A percentile compares a stretch with the other conserved stretches of the same genome.
Conservation (phyloP, 306 rosid species). For the Phaseolus lunatus region DNA sequence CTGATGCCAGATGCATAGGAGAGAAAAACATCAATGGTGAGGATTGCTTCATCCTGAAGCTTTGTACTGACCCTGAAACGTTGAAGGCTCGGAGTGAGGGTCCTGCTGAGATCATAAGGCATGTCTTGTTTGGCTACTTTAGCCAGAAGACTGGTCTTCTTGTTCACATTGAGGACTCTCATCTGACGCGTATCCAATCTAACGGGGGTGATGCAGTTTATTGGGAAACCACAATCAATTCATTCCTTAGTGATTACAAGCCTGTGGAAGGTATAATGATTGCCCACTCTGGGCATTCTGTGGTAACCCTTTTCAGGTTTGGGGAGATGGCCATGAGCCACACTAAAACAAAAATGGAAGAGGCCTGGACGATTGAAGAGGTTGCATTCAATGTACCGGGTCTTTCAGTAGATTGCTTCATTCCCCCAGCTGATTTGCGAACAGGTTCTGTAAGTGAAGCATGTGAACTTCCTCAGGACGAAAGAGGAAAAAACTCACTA, state of each 20-base stretch:
- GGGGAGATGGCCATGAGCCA: conserved; percentile 99
- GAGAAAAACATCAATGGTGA: conserved; percentile 92
- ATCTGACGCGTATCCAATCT: conserved; percentile 92
- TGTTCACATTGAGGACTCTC: conserved; percentile 97
- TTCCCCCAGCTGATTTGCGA: conserved; percentile 94
- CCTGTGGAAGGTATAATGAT: conserved; percentile 99
- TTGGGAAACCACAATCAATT: conserved; percentile 98
- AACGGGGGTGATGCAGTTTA: conserved; percentile 90
- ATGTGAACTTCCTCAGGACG: conserved; percentile 81
- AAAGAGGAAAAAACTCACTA: conserved; percentile 64
- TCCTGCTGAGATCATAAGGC: conserved; percentile 95
- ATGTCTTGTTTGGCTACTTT: conserved; percentile 93
- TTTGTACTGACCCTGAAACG: conserved; percentile 84
- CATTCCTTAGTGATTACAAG: conserved; percentile 90
- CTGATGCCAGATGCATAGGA: conserved; percentile 88
- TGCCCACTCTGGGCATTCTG: conserved; percentile 95
- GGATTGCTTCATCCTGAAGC: conserved; percentile 98
- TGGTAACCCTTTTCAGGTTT: conserved; percentile 91
- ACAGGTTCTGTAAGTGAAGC: conserved; percentile 77
- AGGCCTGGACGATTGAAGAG: conserved; percentile 99
- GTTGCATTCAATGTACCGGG: conserved; percentile 96
- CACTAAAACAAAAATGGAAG: conserved; percentile 96
- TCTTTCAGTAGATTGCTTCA: conserved; percentile 91
- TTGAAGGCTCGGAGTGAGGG: conserved; percentile 97
- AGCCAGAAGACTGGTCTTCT: conserved; percentile 97